Base-by-base conservation (phyloP, 2,329 filamentous ascomycete species). In the Didymellaceae sp. region DNA sequence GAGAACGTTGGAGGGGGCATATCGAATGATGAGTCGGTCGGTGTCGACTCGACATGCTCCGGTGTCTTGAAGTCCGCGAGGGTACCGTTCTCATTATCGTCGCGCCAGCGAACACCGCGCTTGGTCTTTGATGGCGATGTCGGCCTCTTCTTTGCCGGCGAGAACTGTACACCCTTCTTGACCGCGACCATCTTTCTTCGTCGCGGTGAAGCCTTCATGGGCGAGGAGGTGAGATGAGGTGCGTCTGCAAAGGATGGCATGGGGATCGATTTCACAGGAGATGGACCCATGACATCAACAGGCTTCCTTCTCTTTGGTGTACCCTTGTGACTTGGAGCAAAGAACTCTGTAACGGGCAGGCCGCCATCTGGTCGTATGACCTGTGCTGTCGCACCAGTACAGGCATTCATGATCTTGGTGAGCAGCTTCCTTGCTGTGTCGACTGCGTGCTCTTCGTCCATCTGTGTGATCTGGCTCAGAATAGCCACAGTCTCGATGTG, bases 61-160 rank as follows among this genome's bases (percentile, higher is more conserved):
- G 94, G 93, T 2, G 93, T 97, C 67, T 93, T 90, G 68, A 93
- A 97, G 69, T 97, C 94, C 9, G 89, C 91, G 47, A 97, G 77
- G 1, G 87, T 86, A 18, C 91, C 92, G 42, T 93, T 86, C 66
- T 95, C 88, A 2, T 87, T 90, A 63, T 97, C 94, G 65, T 96
- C 91, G 51, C 90, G 86, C 94, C 94, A 99, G 58, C 93, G 85
- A 5, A 99, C 93, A 35, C 82, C 87, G 53, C 92, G 84, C 74
- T 91, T 91, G 46, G 77, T 55, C 61, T 82, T 82, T 28, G 73
- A 72, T 1, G 86, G 83, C 8, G 83, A 81, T 9, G 43, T 43
- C 25, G 49, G 42, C 72, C 87, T 87, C 75, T 89, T 96, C 55
- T 87, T 86, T 0, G 91, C 90, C 0, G 91, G 91, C 1, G 91